Evolutionary conservation across 2,329 filamentous ascomycete species (phyloP).

Genomic region (Diaporthe aspalathi): DNA sequence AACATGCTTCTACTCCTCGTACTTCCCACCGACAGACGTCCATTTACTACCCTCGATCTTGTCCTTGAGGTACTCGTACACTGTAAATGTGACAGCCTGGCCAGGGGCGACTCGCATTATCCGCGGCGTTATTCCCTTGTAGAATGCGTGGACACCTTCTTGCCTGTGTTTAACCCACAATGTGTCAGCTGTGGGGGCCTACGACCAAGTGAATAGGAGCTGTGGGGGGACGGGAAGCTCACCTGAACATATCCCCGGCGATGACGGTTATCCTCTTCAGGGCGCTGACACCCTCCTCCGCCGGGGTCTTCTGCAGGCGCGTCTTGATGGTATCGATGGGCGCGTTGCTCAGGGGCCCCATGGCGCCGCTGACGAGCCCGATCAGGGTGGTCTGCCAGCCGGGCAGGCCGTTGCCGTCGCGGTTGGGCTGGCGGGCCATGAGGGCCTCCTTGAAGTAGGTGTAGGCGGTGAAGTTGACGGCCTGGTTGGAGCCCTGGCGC

Average conservation of each 20-base stretch:
- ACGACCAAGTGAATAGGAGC: too few relatives aligned
- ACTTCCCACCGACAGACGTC: conserved; percentile 70
- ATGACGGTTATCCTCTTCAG: conserved; percentile 82
- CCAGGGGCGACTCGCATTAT: conserved; percentile 98
- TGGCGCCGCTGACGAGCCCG: conserved; percentile 89
- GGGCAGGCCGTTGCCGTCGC: conserved; percentile 74
- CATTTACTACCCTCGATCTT: conserved; percentile 75
- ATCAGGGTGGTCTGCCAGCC: conserved; percentile 92
- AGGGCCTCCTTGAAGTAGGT: conserved; percentile 88
- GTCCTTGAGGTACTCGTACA: conserved; percentile 82
- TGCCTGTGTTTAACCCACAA: conserved; percentile 65
- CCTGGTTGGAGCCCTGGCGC: conserved; percentile 96
- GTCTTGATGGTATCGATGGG: conserved; percentile 99
- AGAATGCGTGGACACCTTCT: conserved; percentile 94
- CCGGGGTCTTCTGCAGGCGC: conserved; percentile 88
- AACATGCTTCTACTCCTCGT: conserved; percentile 67
- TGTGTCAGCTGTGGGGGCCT: neutral
- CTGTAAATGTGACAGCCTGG: conserved; percentile 82
- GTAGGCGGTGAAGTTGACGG: conserved; percentile 98
- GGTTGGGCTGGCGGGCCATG: conserved; percentile 78
- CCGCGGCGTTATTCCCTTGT: conserved; percentile 97
- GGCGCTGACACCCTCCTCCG: conserved; percentile 83
- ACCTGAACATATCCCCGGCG: conserved; percentile 86
- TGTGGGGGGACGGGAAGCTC: conserved; percentile 44
- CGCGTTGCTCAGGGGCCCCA: conserved; percentile 95